Conservation (phyloP, 208 protist species). For the Leishmania major region DNA sequence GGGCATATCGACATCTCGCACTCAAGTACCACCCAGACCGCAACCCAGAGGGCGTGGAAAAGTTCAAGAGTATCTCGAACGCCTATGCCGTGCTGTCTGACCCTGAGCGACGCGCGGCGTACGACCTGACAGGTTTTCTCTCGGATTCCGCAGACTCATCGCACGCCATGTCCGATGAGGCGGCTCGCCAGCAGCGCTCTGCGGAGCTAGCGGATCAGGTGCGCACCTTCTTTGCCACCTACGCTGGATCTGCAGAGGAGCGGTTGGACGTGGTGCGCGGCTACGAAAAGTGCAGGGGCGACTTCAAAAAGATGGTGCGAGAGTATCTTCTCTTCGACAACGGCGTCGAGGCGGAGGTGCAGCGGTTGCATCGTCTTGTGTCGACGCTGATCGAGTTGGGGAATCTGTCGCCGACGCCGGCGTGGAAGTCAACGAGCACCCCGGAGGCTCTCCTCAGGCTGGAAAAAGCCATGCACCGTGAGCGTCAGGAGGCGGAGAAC, state of each 20-base stretch:
- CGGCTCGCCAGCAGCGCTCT: slow-evolving; percentile 57
- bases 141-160: slow-evolving; percentile 14
- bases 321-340: slow-evolving; percentile 86
- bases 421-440: slow-evolving; percentile 51
- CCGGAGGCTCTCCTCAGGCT: slow-evolving; percentile 37
- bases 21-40: slow-evolving; percentile 90
- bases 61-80: slow-evolving; percentile 91
- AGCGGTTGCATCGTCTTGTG: slow-evolving; percentile 52
- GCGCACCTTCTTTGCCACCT: slow-evolving; percentile 68
- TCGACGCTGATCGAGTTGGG: slow-evolving; percentile 37
- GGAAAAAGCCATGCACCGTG: slow-evolving; percentile 46
- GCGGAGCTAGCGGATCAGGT: slow-evolving; percentile 70
- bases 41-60: slow-evolving; percentile 79
- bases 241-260: slow-evolving; percentile 79
- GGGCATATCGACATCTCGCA: slow-evolving; percentile 77
- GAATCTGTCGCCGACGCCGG: slow-evolving; percentile 28
- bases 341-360: slow-evolving; percentile 50
- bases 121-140: slow-evolving; percentile 91
- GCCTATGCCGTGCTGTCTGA: slow-evolving; percentile 98
- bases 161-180: slow-evolving; percentile 8
- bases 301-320: slow-evolving; percentile 77
- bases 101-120: slow-evolving; percentile 93
- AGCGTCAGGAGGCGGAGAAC: slow-evolving; percentile 70
- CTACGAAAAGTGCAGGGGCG: slow-evolving; percentile 65
- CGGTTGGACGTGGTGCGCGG: slow-evolving; percentile 48